These are phyloP conservation scores for Solanum ahanhuiri DNA, from an alignment of 257 asterid genomes.

Conservation along the genomic window DNA sequence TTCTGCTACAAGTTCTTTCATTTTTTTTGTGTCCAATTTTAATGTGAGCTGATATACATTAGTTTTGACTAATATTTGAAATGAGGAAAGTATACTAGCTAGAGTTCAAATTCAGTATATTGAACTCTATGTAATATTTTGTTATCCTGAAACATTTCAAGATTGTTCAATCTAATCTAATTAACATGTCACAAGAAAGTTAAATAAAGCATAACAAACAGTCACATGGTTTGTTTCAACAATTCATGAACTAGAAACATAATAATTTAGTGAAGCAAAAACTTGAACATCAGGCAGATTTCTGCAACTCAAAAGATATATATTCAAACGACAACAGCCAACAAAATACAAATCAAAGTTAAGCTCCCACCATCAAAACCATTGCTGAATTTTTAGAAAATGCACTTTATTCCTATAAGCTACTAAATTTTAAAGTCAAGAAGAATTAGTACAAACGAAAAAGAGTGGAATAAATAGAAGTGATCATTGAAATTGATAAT, in stretches of 20 bases:
- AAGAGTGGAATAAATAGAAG: too few relatives aligned
- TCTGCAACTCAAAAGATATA: neutral
- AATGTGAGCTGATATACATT: neutral
- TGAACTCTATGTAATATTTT: too few relatives aligned
- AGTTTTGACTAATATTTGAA: neutral
- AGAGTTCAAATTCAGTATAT: slow-evolving; percentile 35
- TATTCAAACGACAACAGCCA: neutral
- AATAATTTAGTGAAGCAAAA: neutral
- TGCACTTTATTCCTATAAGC: too few relatives aligned
- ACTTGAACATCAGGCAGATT: neutral
- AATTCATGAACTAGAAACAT: neutral
- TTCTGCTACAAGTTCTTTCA: neutral
- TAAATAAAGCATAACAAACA: neutral
- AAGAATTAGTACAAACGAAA: too few relatives aligned
- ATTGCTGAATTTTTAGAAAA: neutral
- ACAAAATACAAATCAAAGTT: neutral
- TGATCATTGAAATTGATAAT: too few relatives aligned
- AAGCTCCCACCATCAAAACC: neutral
- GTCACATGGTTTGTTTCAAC: neutral
- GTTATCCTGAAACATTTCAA: too few relatives aligned
- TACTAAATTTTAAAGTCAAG: too few relatives aligned
- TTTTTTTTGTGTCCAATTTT: neutral
- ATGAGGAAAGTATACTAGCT: neutral
- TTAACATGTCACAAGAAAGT: too few relatives aligned
- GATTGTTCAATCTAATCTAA: too few relatives aligned